Evolutionary conservation across 106 monocot genomes (phyloP).

Genomic region (Phalaenopsis equestris): DNA sequence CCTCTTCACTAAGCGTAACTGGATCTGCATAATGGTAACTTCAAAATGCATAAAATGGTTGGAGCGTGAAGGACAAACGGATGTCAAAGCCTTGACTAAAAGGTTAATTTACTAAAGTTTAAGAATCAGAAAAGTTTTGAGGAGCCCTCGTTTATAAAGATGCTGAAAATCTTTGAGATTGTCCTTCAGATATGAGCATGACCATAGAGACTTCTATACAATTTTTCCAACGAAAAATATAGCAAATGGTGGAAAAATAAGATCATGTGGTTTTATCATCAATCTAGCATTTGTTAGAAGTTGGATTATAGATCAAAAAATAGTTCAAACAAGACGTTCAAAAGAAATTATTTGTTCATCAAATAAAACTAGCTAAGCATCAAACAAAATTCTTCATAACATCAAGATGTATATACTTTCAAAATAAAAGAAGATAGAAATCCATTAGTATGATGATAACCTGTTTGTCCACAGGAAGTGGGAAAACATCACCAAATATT

Average conservation of each 20-base stretch:
- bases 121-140: no score
- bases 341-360: background rate
- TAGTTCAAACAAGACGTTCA: background rate
- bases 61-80: no score
- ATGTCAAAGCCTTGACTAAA: no score
- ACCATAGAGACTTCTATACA: background rate
- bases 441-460: conserved; percentile 21
- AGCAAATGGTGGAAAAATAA: background rate
- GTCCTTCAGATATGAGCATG: no score
- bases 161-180: no score
- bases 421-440: background rate
- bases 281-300: background rate
- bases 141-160: no score
- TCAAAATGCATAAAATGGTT: no score
- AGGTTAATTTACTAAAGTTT: no score
- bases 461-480: conserved; percentile 69
- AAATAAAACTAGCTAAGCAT: background rate
- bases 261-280: background rate
- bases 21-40: no score
- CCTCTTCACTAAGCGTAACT: no score
- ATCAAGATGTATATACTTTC: background rate
- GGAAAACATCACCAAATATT: conserved; percentile 84
- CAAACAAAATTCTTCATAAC: background rate
- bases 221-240: background rate
- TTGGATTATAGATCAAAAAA: background rate